Conservation (phyloP, 169 alveolate species). For the Cryptosporidium sp. region DNA sequence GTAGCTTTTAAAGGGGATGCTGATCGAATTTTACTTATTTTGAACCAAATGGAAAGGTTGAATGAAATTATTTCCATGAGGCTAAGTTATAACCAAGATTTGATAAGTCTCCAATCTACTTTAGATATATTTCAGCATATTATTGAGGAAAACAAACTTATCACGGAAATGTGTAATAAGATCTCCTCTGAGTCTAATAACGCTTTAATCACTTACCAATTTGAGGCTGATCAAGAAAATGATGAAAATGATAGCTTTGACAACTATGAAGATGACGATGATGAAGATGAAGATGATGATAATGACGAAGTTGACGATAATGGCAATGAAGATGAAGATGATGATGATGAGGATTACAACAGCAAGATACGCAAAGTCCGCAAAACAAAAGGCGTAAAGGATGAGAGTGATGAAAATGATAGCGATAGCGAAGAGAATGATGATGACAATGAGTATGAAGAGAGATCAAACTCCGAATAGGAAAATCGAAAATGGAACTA, state of each 20-base stretch:
- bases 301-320: constrained; percentile 2
- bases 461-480: not conserved
- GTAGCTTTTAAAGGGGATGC: constrained; percentile 4
- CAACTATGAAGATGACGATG: constrained; percentile 13
- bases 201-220: constrained; percentile 62
- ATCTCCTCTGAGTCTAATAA: constrained; percentile 45
- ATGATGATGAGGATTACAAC: not conserved
- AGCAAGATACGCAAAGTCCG: not conserved
- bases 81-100: constrained; percentile 55
- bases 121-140: constrained; percentile 41
- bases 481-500: no score
- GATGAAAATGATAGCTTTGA: not conserved
- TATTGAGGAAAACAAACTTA: constrained; percentile 48
- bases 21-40: not conserved
- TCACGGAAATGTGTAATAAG: constrained; percentile 44
- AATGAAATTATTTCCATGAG: constrained; percentile 52
- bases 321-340: constrained; percentile 1
- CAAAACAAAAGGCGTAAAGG: not conserved
- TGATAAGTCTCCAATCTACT: constrained; percentile 48
- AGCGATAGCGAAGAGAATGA: not conserved
- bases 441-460: not conserved
- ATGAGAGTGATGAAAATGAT: not conserved
- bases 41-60: constrained; percentile 57
- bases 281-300: constrained; percentile 3
- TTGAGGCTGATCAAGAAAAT: constrained; percentile 22